Percentiles rank a stretch among this genome's conserved stretches.
Evolutionary conservation across 768 basidiomycete genomes (phyloP).

Genomic region (Mycena amicta): DNA sequence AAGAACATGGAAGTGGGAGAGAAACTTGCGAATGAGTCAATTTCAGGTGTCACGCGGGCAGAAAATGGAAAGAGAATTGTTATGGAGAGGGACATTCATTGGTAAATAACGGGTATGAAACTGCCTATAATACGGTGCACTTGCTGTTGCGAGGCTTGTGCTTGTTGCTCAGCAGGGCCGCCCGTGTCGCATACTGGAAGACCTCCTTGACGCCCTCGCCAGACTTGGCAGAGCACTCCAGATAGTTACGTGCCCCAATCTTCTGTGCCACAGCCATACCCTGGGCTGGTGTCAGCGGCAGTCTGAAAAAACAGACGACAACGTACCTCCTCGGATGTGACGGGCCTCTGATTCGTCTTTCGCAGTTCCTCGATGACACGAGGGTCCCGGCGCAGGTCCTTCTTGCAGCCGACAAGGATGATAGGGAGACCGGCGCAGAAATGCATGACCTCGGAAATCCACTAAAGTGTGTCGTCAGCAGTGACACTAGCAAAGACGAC

Average conservation of each 20-base stretch:
- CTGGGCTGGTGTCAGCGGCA: constrained; percentile 39
- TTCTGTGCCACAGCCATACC: constrained; percentile 94
- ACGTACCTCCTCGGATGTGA: constrained; percentile 87
- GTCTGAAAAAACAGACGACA: neutral
- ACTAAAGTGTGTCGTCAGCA: constrained; percentile 49
- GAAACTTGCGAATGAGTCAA: constrained; percentile 6
- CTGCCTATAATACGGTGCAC: constrained; percentile 35
- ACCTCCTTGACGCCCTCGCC: constrained; percentile 98
- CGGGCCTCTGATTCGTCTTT: constrained; percentile 93
- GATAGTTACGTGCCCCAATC: constrained; percentile 95
- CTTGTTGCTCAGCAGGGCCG: constrained; percentile 70
- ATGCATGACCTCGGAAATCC: constrained; percentile 99
- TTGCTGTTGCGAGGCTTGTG: constrained; percentile 46
- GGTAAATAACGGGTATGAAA: constrained; percentile 21
- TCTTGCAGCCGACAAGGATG: constrained; percentile 99
- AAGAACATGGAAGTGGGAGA: constrained; percentile 10
- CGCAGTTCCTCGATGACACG: constrained; percentile 93
- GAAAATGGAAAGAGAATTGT: constrained; percentile 4
- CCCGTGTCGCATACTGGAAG: constrained; percentile 96
- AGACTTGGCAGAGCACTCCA: constrained; percentile 96
- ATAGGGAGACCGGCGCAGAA: constrained; percentile 94
- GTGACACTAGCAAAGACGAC: neutral
- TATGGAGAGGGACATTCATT: constrained; percentile 23
- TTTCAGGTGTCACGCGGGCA: neutral
- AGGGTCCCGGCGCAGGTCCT: constrained; percentile 92